Base-by-base conservation (phyloP, 352 stramenopile genomes). In the Pythium scleroteichum region DNA sequence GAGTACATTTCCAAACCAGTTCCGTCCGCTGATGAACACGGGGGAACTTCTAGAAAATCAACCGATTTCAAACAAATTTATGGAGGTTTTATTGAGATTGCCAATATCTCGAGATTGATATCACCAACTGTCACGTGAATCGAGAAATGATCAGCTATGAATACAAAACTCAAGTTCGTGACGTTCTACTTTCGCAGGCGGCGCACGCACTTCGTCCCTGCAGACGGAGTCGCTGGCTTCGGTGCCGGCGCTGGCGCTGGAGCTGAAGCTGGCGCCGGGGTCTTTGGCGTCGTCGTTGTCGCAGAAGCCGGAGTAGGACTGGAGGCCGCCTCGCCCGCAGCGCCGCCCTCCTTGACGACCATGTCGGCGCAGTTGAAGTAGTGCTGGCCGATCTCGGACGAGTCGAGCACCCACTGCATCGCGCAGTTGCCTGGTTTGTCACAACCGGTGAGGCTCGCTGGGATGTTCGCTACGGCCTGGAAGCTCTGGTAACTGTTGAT, bases 321-420 rank as follows among this genome's bases (percentile, higher is more conserved):
- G 6, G 20, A 23, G 22, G 44, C 44, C 8, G 26, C 24, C 14
- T 27, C 32, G 29, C 27, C 29, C 1, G 27, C 22, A 38, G 32
- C 27, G 20, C 40, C 40, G 13, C 41, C 26, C 19, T 40, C 41
- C 40, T 60, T 60, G 26, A 60, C n/a, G 26, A 60, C 32, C 22
- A 60, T 48, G 53, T 60, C 41, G 40, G 53, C 53, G 41, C 53
- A 60, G 26, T 22, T 60, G 40, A 32, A 51, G 41, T 60, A 60
- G 35, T 60, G 53, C 41, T 60, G 53, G 17, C 42, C 42, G 40
- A 60, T 60, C 24, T 32, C 53, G 24, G 40, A 27, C 26, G 53
- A 45, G 40, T 60, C 53, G 20, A 45, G 42, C 20, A 48, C 29
- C 53, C 53, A 60, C 53, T 60, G 53, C 2, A 60, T 24, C 17